These are phyloP conservation scores for Liriodendron chinense DNA, from an alignment of 164 flowering plant species.

Conservation along the genomic window DNA sequence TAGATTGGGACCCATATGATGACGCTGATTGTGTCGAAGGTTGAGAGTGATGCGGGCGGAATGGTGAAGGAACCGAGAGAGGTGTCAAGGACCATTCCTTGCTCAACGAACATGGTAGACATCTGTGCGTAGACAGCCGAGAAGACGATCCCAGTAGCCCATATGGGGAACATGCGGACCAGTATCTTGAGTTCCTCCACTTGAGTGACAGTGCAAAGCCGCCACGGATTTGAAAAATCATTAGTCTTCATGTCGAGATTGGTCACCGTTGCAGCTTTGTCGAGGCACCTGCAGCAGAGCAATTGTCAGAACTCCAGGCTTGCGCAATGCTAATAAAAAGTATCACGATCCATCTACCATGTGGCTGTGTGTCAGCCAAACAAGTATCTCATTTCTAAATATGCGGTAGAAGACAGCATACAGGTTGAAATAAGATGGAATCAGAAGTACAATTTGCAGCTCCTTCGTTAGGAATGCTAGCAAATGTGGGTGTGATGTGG, in stretches of 20 bases:
- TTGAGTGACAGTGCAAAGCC: constrained; percentile 81
- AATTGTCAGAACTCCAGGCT: neutral
- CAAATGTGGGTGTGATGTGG: too few relatives aligned
- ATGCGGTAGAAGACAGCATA: neutral
- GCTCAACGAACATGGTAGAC: constrained; percentile 87
- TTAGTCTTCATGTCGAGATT: constrained; percentile 50
- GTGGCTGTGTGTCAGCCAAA: neutral
- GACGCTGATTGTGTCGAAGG: constrained; percentile 77
- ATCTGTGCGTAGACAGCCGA: constrained; percentile 86
- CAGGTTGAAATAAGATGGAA: neutral
- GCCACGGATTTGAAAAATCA: constrained; percentile 67
- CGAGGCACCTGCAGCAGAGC: constrained; percentile 54
- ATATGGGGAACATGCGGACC: constrained; percentile 86
- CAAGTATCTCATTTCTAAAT: neutral
- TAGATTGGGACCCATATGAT: constrained; percentile 86
- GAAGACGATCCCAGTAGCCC: constrained; percentile 85
- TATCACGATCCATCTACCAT: neutral
- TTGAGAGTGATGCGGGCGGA: constrained; percentile 82
- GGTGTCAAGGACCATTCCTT: constrained; percentile 78
- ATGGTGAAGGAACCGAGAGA: constrained; percentile 73
- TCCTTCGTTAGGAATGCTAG: neutral
- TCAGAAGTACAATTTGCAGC: neutral
- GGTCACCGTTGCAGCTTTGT: constrained; percentile 68
- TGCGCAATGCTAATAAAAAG: neutral
- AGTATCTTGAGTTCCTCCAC: constrained; percentile 84